phyloP scores from a whole-genome alignment of 1,284 basidiomycete species.

The Trametes pubescens region DNA sequence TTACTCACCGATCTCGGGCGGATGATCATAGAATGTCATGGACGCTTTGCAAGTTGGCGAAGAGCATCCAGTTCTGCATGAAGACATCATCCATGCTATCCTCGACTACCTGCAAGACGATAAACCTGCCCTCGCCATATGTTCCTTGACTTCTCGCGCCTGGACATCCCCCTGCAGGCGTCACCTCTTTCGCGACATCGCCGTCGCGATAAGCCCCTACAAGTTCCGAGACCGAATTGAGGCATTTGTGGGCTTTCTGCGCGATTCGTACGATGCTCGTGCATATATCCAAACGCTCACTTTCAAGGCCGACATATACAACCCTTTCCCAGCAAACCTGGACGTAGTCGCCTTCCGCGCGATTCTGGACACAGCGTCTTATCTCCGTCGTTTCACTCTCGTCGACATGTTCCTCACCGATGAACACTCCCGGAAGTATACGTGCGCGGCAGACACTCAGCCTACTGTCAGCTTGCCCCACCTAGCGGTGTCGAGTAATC shows the following conservation, averaged over 20 bases:
- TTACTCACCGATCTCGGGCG: no score
- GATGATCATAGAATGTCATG: background rate
- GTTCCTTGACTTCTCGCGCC: background rate
- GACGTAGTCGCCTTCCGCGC: background rate
- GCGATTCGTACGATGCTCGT: background rate
- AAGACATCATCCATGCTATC: background rate
- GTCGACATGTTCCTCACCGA: background rate
- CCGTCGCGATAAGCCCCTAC: background rate
- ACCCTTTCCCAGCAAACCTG: background rate
- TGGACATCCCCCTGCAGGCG: background rate
- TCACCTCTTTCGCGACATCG: slow-evolving; percentile 1
- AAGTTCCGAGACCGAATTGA: background rate
- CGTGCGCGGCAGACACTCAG: background rate
- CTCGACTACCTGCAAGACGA: background rate
- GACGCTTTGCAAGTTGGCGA: background rate
- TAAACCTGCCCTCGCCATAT: background rate
- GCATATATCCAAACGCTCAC: background rate
- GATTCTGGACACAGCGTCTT: background rate
- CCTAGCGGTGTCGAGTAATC: background rate
- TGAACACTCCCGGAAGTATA: background rate
- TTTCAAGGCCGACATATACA: background rate
- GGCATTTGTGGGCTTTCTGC: background rate
- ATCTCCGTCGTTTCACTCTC: background rate
- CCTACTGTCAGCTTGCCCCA: background rate
- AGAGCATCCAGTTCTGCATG: background rate